Evolutionary conservation across 2,329 filamentous ascomycete species (phyloP).

Genomic region (Sporothrix protearum): DNA sequence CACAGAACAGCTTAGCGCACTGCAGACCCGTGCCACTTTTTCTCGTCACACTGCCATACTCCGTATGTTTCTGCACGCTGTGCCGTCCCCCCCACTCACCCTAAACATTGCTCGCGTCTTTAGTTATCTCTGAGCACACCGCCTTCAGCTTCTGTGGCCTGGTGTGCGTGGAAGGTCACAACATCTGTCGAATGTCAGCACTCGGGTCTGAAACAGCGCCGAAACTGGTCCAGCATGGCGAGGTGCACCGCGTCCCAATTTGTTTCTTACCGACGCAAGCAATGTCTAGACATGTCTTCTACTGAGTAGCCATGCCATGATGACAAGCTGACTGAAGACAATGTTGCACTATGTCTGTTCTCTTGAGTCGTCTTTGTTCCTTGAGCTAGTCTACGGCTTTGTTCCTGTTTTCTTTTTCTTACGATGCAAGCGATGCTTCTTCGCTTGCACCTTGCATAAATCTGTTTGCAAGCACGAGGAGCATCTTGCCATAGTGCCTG

Average conservation of each 20-base stretch:
- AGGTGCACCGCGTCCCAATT: neutral
- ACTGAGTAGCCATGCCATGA: neutral
- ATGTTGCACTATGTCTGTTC: neutral
- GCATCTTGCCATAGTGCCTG: neutral
- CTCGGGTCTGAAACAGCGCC: constrained; percentile 21
- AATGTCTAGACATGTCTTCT: neutral
- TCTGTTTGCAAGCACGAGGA: neutral
- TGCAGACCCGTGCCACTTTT: neutral
- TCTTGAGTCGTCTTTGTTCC: neutral
- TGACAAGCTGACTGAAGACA: neutral
- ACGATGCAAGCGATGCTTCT: neutral
- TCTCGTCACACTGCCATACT: constrained; percentile 1
- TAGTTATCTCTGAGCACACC: neutral
- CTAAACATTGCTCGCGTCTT: neutral
- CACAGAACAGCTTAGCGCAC: neutral
- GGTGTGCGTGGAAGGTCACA: neutral
- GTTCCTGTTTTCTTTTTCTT: neutral
- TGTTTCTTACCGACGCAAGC: too few relatives aligned
- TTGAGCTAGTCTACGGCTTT: neutral
- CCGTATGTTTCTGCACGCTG: constrained; percentile 10
- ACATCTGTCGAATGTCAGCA: constrained; percentile 1
- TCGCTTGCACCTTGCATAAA: neutral
- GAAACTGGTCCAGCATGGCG: constrained; percentile 13
- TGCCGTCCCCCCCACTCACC: constrained; percentile 15
- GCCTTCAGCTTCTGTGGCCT: neutral